Base-by-base conservation (phyloP, 805 yeast species). In the Kodamaea jinghongensis region DNA sequence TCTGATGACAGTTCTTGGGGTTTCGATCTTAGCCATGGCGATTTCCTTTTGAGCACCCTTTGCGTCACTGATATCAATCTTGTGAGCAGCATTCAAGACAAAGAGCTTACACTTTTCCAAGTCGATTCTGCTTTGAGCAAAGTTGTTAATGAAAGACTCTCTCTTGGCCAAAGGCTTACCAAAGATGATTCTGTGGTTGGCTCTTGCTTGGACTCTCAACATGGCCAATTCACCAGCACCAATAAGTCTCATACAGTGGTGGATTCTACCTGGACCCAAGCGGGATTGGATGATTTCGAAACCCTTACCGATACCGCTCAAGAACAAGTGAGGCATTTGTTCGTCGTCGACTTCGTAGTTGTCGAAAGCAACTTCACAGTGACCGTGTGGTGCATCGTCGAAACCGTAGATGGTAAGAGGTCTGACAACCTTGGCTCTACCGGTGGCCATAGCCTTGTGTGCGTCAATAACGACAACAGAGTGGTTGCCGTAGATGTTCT, bases 361-460 rank as follows among this genome's bases (percentile, higher is more conserved):
- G 25, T 65, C 58, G 55, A 80, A 80, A 35, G 56, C 64, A 39
- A 80, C 68, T 53, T 79, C 84, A 62, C 76, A 75, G 52, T 80
- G 85, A n/a, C 86, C 86, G 54, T 79, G 85, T 3, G 86, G 86
- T 17, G 84, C 83, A 52, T 79, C 85, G 51, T 79, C 85, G 46
- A 69, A 77, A 3, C 85, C 85, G 51, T 76, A 73, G 1, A 79
- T 77, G 13, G 51, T 43, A 49, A 78, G 61, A 3, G 83, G 82
- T 31, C 85, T 65, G 25, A 73, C 56, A 23, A 77, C 47, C 17
- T 51, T 63, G 34, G 72, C 81, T 28, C 61, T 60, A 4, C 82
- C 81, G 1, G 78, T 61, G 2, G 70, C 69, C 39, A 76, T 47
- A 0, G 78, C 79, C 47, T 58, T 61, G 38, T 72, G 65, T 1